These are phyloP conservation scores for Macadamia tetraphylla DNA, from an alignment of 164 flowering plant species.

Conservation along the genomic window DNA sequence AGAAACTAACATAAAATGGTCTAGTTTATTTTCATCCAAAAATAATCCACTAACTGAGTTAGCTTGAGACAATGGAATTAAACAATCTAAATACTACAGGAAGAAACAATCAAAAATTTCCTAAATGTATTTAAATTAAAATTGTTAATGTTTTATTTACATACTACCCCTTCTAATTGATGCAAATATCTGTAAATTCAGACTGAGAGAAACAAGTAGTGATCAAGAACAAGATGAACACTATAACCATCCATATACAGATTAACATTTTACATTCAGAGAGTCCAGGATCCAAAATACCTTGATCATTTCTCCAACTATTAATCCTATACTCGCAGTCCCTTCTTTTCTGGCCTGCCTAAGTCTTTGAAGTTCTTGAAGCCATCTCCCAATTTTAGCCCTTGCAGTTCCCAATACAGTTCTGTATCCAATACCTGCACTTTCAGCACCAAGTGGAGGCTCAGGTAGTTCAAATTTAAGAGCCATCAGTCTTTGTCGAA, in stretches of 20 bases:
- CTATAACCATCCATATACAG: neutral
- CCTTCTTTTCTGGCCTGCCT: conserved; percentile 98
- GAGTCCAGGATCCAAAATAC: conserved; percentile 25
- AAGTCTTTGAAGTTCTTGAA: conserved; percentile 87
- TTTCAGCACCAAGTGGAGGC: conserved; percentile 57
- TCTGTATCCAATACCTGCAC: conserved; percentile 70
- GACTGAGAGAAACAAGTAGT: neutral
- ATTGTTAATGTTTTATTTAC: too few relatives aligned
- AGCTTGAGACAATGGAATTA: too few relatives aligned
- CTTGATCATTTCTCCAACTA: conserved; percentile 85
- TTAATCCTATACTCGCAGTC: conserved; percentile 77
- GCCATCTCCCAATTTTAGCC: conserved; percentile 84
- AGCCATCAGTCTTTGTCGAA: conserved; percentile 90
- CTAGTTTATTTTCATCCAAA: too few relatives aligned
- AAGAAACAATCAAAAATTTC: too few relatives aligned
- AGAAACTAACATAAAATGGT: too few relatives aligned
- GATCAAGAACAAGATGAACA: neutral
- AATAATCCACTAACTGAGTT: too few relatives aligned
- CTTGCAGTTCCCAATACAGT: conserved; percentile 76
- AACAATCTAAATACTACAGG: too few relatives aligned
- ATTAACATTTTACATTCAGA: neutral
- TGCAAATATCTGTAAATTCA: too few relatives aligned
- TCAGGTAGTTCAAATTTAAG: conserved; percentile 71
- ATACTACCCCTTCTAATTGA: too few relatives aligned
- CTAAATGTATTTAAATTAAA: too few relatives aligned